Base-by-base conservation (phyloP, 306 rosid species). In the Rosa chinensis region DNA sequence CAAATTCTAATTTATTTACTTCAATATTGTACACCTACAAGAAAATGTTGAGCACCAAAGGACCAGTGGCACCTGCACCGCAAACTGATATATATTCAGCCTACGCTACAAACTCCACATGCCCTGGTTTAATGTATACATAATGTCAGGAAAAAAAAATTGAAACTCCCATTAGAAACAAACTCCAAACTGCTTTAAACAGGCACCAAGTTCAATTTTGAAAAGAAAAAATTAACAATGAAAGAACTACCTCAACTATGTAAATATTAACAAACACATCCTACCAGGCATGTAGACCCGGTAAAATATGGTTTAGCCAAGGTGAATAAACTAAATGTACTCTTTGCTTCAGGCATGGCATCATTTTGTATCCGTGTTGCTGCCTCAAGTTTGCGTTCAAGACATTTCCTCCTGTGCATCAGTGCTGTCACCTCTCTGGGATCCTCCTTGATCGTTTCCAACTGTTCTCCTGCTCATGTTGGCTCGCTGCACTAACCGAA, bases 401-500 rank as follows among this genome's bases (percentile, higher is more conserved):
- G 76, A 73, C 86, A 86, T 61, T 78, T 59, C 73, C 2, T 89
- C 96, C 45, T 56, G 85, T 77, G 82, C 74, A 20, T 85, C 94
- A 18, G 71, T 75, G 21, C 75, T 85, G 66, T 82, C 90, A 6
- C 89, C 90, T 55, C 88, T 86, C 77, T 82, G 85, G 64, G 93
- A 74, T 59, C 86, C 85, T 84, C 91, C 97, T 79, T 92, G 97
- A 73, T 94, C 97, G 23, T 56, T 74, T 80, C 95, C 97, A 82
- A 86, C 76, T 67, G 99, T 95, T 78, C 99, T 80, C 88, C 92
- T 95, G 78, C 99, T 95, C 99, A 95, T 93, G 90, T 95, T 95
- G 5, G 98, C 89, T 81, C 99, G 93, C 79, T 95, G 99, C 78
- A 95, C 97, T 58, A 95, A 83, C 37, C 94, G 90, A 72, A 95